Evolutionary conservation across 768 basidiomycete species (phyloP), one percentile per base, ranked within the genome.

Genomic region (Naganishia vaughanmartiniae): DNA sequence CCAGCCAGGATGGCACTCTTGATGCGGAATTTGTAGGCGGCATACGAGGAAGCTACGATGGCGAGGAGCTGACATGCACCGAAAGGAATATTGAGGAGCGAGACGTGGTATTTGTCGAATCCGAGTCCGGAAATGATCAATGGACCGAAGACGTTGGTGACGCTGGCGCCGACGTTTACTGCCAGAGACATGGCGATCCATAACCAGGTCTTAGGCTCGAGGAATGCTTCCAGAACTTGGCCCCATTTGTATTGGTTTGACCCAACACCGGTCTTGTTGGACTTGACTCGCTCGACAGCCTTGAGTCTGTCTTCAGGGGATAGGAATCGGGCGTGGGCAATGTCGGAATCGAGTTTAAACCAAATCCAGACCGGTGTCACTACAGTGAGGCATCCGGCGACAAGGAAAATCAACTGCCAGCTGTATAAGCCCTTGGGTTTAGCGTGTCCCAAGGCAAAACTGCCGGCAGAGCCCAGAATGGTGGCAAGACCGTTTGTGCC

Each of bases 81-180:
- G 57, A 77, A 77, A 21, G 76, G 76, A 57, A 75, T 77, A 70
- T 77, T 77, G 69, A 77, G 75, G 9, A 77, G 72, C 3, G 69
- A 63, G 26, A 72, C 66, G 34, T 66, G 66, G 72, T 72, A 70
- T 33, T 73, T 72, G 60, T 72, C 69, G 57, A 65, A 73, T 6
- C 73, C 75, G 53, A 76, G 72, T 34, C 75, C 67, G 19, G 79
- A 78, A 69, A 84, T 83, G 68, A 85, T 84, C 42, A 85, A 77
- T 39, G 83, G 83, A 1, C 85, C 84, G 68, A 85, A 84, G 26
- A 56, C 72, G 58, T 72, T 75, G 65, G 68, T 69, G 5, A 69
- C 68, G 36, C 48, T 60, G 45, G 68, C 68, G 21, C 68, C 68
- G 33, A 58, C 68, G 30, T 83, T 83, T 78, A 83, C 83, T 36